Evolutionary conservation across 2,329 filamentous ascomycete genomes (phyloP).

Genomic region (Penicillium hesseltinei): DNA sequence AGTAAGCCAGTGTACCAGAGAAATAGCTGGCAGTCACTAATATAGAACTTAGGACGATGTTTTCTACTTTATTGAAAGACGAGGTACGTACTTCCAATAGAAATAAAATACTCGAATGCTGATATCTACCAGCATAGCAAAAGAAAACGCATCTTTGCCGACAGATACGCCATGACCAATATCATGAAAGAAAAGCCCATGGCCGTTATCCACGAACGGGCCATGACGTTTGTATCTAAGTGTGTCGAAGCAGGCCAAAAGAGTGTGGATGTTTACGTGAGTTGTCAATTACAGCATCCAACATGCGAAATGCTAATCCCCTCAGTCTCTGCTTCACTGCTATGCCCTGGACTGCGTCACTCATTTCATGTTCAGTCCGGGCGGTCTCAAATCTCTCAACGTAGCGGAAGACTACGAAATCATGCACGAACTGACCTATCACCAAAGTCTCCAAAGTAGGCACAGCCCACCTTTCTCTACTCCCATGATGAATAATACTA

Average conservation of each 20-base stretch:
- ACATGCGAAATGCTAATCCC: not conserved
- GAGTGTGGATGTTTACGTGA: conserved; percentile 62
- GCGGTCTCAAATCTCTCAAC: conserved; percentile 61
- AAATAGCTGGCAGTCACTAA: not conserved
- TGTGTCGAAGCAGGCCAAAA: conserved; percentile 47
- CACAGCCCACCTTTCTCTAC: conserved; percentile 7
- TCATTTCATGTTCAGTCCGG: conserved; percentile 67
- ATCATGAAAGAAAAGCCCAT: conserved; percentile 58
- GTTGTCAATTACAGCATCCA: conserved; percentile 10
- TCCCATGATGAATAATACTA: not conserved
- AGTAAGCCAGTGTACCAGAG: conserved; percentile 8
- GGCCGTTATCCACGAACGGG: conserved; percentile 57
- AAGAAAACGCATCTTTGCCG: conserved; percentile 62
- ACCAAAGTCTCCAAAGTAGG: conserved; percentile 65
- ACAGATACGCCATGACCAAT: conserved; percentile 68
- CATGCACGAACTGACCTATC: conserved; percentile 67
- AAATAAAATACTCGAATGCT: not conserved
- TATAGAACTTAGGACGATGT: conserved; percentile 33
- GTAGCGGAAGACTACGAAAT: conserved; percentile 58
- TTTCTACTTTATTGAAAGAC: conserved; percentile 34
- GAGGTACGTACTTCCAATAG: conserved; percentile 11
- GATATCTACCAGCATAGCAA: conserved; percentile 54
- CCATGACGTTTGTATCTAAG: conserved; percentile 54
- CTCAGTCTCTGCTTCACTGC: conserved; percentile 54
- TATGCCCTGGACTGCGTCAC: conserved; percentile 69